Conservation (phyloP, 495 filamentous ascomycete species). For the Neurospora sublineolata region DNA sequence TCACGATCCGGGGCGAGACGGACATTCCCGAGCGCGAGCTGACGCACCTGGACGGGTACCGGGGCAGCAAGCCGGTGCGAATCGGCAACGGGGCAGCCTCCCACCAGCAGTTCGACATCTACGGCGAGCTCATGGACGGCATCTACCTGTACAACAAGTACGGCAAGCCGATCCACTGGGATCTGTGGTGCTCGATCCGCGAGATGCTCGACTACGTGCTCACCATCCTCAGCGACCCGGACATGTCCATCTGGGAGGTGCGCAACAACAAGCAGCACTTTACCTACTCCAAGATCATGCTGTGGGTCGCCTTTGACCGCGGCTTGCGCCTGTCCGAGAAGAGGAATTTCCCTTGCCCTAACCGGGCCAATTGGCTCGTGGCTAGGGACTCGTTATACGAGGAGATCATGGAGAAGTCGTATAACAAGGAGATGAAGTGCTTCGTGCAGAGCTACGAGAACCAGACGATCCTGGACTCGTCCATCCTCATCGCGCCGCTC, state of each 20-base stretch:
- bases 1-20: conserved; percentile 59
- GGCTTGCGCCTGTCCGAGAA: conserved; percentile 60
- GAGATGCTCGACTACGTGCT: conserved; percentile 37
- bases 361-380: conserved; percentile 48
- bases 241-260: conserved; percentile 75
- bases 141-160: conserved; percentile 72
- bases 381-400: conserved; percentile 56
- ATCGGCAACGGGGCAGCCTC: conserved; percentile 64
- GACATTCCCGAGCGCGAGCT: conserved; percentile 59
- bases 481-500: conserved; percentile 59
- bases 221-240: conserved; percentile 44
- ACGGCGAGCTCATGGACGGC: conserved; percentile 63
- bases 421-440: conserved; percentile 49
- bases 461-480: conserved; percentile 53
- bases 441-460: conserved; percentile 65
- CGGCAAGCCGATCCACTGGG: conserved; percentile 62
- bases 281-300: conserved; percentile 62
- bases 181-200: conserved; percentile 42
- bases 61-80: conserved; percentile 55
- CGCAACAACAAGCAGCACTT: conserved; percentile 62
- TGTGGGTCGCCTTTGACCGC: conserved; percentile 67
- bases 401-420: conserved; percentile 60
- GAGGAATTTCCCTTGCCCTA: conserved; percentile 56
- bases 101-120: conserved; percentile 66
- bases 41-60: conserved; percentile 55